Percentiles rank a stretch among this genome's conserved stretches.
Evolutionary conservation across 257 asterid genomes (phyloP).

Genomic region (Prunella vulgaris): DNA sequence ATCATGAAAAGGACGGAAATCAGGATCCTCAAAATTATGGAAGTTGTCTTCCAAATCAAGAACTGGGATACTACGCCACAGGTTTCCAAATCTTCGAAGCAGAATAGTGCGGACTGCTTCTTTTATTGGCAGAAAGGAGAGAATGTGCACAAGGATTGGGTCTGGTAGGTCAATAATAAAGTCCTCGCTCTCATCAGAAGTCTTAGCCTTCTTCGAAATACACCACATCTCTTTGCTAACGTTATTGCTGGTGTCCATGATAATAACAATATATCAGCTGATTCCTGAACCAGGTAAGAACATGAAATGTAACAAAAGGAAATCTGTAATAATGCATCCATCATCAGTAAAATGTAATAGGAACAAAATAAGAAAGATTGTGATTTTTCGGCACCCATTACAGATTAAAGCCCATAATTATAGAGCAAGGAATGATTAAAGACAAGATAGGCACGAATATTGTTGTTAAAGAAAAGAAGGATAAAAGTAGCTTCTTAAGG

Average conservation of each 20-base stretch:
- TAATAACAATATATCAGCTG: background rate
- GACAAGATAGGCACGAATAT: too few species aligned
- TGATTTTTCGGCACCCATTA: background rate
- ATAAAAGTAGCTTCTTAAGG: background rate
- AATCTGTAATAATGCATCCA: background rate
- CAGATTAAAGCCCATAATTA: background rate
- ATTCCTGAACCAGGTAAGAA: background rate
- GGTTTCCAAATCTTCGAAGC: slow-evolving; percentile 25
- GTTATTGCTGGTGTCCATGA: too few species aligned
- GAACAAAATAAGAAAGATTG: background rate
- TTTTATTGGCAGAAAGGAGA: slow-evolving; percentile 24
- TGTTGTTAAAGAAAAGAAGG: too few species aligned
- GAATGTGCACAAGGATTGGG: slow-evolving; percentile 25
- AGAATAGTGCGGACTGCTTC: slow-evolving; percentile 25
- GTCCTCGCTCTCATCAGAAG: slow-evolving; percentile 16
- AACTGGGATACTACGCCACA: slow-evolving; percentile 23
- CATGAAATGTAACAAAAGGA: background rate
- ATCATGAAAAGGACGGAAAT: background rate
- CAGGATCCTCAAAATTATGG: background rate
- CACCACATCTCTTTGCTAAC: too few species aligned
- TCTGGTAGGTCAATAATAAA: slow-evolving; percentile 28
- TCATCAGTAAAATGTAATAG: background rate
- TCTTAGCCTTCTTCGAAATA: background rate
- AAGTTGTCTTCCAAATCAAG: slow-evolving; percentile 26
- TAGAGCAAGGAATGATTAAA: background rate